Conservation (phyloP, 1,284 basidiomycete species). For the Trametes versicolor region DNA sequence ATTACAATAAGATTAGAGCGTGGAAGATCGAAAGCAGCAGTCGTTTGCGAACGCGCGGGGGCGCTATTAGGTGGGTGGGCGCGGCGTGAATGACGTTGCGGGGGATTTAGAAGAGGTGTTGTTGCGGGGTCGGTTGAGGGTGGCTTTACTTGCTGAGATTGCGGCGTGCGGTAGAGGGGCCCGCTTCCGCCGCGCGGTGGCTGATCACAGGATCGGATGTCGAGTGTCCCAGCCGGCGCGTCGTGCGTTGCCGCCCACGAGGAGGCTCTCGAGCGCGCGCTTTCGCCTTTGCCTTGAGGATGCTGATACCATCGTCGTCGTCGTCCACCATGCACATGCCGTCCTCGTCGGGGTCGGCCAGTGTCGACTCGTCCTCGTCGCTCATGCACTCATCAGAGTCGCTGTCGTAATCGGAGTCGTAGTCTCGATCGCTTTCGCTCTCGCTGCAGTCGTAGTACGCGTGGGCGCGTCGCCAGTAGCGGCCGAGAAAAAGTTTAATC, state of each 20-base stretch:
- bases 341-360: conserved; percentile 36
- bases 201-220: conserved; percentile 45
- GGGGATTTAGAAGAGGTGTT: conserved; percentile 1
- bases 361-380: conserved; percentile 37
- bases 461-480: conserved; percentile 62
- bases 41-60: conserved; percentile 18
- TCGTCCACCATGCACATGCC: conserved; percentile 38
- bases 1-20: conserved; percentile 34
- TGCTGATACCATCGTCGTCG: conserved; percentile 47
- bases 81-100: conserved; percentile 22
- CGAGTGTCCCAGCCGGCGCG: conserved; percentile 45
- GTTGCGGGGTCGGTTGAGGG: neutral
- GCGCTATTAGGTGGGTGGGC: conserved; percentile 30
- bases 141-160: conserved; percentile 35
- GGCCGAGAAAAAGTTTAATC: conserved; percentile 73
- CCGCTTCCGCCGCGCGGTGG: conserved; percentile 33
- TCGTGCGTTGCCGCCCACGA: conserved; percentile 43
- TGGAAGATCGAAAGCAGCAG: conserved; percentile 32
- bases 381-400: conserved; percentile 46
- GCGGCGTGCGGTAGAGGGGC: conserved; percentile 30
- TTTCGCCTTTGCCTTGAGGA: conserved; percentile 40
- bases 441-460: conserved; percentile 46
- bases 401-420: conserved; percentile 44
- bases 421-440: conserved; percentile 39
- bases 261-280: conserved; percentile 36